Evolutionary conservation across 1,139 yeast genomes (phyloP).

Genomic region (Kurtzmaniella natalensis): DNA sequence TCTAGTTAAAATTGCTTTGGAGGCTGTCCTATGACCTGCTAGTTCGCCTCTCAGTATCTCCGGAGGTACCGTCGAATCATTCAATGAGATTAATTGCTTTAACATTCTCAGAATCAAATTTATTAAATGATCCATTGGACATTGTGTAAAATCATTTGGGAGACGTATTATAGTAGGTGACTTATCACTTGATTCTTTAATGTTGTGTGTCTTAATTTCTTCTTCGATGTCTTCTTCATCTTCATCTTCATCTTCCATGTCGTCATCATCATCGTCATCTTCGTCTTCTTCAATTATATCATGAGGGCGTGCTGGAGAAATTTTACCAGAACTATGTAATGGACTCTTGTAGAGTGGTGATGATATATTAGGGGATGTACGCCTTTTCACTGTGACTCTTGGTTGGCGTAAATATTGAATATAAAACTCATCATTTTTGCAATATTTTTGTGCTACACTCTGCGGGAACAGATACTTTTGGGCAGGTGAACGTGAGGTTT

Average conservation of each 20-base stretch:
- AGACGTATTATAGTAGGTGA: slow-evolving; percentile 19
- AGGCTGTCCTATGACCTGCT: slow-evolving; percentile 26
- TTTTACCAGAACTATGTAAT: too few relatives aligned
- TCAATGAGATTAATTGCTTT: slow-evolving; percentile 61
- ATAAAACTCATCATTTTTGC: slow-evolving; percentile 1
- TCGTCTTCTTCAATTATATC: slow-evolving; percentile 1
- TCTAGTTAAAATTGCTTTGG: slow-evolving; percentile 56
- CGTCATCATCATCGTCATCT: not conserved
- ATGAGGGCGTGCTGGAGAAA: not conserved
- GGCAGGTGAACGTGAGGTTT: too few relatives aligned
- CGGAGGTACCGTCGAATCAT: slow-evolving; percentile 51
- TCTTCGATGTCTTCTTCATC: not conserved
- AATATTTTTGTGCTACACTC: not conserved
- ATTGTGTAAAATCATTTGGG: slow-evolving; percentile 59
- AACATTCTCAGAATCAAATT: slow-evolving; percentile 76
- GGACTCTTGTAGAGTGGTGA: not conserved
- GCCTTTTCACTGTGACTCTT: not conserved
- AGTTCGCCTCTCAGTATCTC: slow-evolving; percentile 14
- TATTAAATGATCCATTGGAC: slow-evolving; percentile 68
- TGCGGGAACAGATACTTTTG: not conserved
- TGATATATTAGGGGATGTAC: not conserved
- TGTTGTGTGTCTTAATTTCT: not conserved
- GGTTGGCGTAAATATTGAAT: not conserved
- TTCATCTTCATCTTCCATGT: not conserved
- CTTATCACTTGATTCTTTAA: too few relatives aligned